Conservation (phyloP, 78 protist species). For the Dictyostelium discoideum region DNA sequence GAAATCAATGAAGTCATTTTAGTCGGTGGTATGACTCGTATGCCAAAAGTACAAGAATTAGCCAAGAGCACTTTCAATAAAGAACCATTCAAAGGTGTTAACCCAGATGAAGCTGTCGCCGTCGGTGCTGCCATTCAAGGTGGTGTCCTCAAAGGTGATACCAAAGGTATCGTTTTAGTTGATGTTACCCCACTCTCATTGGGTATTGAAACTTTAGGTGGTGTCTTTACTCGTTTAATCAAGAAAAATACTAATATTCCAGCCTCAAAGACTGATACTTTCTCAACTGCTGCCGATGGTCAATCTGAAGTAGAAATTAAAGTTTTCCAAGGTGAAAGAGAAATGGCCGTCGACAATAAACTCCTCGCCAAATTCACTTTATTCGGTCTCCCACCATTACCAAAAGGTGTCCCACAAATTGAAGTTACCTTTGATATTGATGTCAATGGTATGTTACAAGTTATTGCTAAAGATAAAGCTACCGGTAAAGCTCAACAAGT, state of each 20-base stretch:
- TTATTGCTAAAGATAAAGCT: slow-evolving; percentile 96
- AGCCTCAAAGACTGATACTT: slow-evolving; percentile 93
- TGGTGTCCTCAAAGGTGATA: slow-evolving; percentile 96
- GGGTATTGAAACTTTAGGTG: slow-evolving; percentile 91
- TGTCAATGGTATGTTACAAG: slow-evolving; percentile 86
- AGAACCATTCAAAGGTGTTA: slow-evolving; percentile 97
- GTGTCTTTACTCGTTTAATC: slow-evolving; percentile 94
- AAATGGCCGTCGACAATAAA: slow-evolving; percentile 98
- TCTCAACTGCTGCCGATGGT: slow-evolving; percentile 99
- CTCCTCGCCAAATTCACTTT: slow-evolving; percentile 96
- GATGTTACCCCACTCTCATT: slow-evolving; percentile 93
- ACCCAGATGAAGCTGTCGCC: slow-evolving; percentile 99
- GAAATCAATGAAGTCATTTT: slow-evolving; percentile 98
- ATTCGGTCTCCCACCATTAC: slow-evolving; percentile 96
- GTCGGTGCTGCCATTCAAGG: slow-evolving; percentile 99
- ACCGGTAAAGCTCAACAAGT: slow-evolving; percentile 95
- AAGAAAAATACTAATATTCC: slow-evolving; percentile 97
- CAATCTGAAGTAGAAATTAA: slow-evolving; percentile 99
- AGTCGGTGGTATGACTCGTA: slow-evolving; percentile 99
- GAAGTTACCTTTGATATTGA: slow-evolving; percentile 86
- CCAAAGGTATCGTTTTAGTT: slow-evolving; percentile 72
- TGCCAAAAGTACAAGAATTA: slow-evolving; percentile 96
- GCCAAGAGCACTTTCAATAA: slow-evolving; percentile 91
- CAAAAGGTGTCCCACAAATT: slow-evolving; percentile 93
- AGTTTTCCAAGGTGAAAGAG: slow-evolving; percentile 99